Base-by-base conservation (phyloP, 345 rosid genomes). In the Populus simonii region DNA sequence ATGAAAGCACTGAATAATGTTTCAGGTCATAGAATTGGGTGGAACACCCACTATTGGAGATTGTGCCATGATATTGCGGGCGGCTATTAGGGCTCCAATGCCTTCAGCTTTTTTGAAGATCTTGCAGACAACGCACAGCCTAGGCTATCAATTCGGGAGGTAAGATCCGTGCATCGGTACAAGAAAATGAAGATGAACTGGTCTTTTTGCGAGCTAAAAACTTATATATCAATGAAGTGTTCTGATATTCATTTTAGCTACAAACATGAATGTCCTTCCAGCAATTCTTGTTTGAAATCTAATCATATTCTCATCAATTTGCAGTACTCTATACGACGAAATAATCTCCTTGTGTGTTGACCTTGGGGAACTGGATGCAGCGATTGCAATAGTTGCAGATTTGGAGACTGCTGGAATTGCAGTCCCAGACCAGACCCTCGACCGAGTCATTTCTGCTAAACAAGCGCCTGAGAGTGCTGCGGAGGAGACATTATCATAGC, bases 21-120 rank as follows among this genome's bases (percentile, higher is more conserved):
- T 88, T 78, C 87, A 95, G 99, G 96, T 92, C 71, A 89, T 92
- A 80, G 94, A 92, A 79, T 74, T 93, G 86, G 94, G 97, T 71
- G 99, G 97, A 82, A 85, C 80, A 55, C 98, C 99, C 7, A 93
- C 96, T 4, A 81, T 93, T 72, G 98, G 94, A 16, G 99, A 95
- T 76, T 93, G 97, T 83, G 99, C 99, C 22, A 83, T 90, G 86
- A 91, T 93, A 79, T 47, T 95, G 75, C 89, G 92, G 57, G 96
- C 97, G 76, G 93, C 98, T 43, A 74, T 93, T 82, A 88, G 89
- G 83, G 96, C 93, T 87, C 96, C 97, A 31, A 53, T 93, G 88
- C 99, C 98, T 82, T 88, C 98, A 78, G 91, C 90, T 27, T 95
- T 93, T 87, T 87, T 90, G 89, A 89, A 86, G 88, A 92, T 93